Base-by-base conservation (phyloP, 805 yeast genomes). In the Ascoidea tarda region DNA sequence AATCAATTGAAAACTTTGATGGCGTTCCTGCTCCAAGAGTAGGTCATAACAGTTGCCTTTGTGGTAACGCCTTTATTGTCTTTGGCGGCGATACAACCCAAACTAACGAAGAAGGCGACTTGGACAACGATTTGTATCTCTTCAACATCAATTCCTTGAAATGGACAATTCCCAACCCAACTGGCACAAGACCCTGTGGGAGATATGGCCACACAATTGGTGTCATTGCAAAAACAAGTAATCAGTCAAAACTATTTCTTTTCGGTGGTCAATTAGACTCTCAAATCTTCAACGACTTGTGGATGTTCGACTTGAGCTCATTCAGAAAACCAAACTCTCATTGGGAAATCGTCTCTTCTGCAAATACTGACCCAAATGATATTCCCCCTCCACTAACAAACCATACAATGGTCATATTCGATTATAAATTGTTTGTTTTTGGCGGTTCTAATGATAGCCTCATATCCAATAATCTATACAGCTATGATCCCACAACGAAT, bases 231-330 rank as follows among this genome's bases (percentile, higher is more conserved):
- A 75, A 78, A 46, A 72, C 77, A 16, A 80, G 81, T 57, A 72
- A 73, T 59, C 79, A 77, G 59, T 72, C 79, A 0, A 73, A 72
- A 51, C 72, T 93, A 49, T 93, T 82, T 65, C 73, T 93, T 5
- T 93, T 88, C 69, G 99, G 99, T 53, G 99, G 99, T 54, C 97
- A 91, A 66, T 76, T 90, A 57, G 93, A 89, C 65, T 87, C 84
- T 59, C 80, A 80, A 16, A 77, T 76, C 59, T 90, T 87, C 67
- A 82, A 84, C 65, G 98, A 93, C 65, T 68, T 91, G 61, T 83
- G 84, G 71, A 80, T 79, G 55, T 93, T 88, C 67, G 97, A 93
- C 66, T 73, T 91, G 58, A 84, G 93, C 42, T 79, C 88, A 16
- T 87, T 91, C 69, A 79, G 95, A 60, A 79, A 84, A 57, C 85